A percentile compares a stretch with the other conserved stretches of the same genome.
These are phyloP conservation scores for Alternaria sp. DNA, from an alignment of 2,329 filamentous ascomycete species.

Conservation along the genomic window DNA sequence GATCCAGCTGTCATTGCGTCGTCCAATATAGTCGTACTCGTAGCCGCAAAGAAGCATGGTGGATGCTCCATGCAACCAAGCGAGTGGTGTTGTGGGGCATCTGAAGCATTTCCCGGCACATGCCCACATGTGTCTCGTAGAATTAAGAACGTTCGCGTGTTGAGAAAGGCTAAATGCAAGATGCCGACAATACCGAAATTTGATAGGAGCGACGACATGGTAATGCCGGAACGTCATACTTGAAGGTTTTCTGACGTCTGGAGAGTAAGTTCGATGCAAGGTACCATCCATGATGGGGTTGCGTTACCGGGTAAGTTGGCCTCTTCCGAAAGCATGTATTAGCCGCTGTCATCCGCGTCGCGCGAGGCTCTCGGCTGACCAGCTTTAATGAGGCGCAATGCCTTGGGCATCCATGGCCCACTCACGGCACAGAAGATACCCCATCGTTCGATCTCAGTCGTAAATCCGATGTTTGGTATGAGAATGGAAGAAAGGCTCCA, in stretches of 20 bases:
- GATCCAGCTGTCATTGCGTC: not conserved
- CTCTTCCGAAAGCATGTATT: not conserved
- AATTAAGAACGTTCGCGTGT: conserved; percentile 2
- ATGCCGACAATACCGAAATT: not conserved
- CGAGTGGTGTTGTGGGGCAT: conserved; percentile 31
- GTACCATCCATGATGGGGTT: conserved; percentile 1
- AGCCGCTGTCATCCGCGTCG: not conserved
- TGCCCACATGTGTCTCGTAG: conserved; percentile 15
- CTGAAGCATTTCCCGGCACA: not conserved
- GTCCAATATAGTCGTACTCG: not conserved
- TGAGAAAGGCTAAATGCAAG: conserved; percentile 20
- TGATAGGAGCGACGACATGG: not conserved
- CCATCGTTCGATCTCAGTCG: not conserved
- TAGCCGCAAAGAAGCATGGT: not conserved
- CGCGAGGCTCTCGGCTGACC: not conserved
- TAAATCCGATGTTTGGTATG: not conserved
- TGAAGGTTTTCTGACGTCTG: not conserved
- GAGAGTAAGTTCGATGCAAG: conserved; percentile 2
- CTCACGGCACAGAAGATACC: not conserved
- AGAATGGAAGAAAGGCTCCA: not conserved
- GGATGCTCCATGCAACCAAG: conserved; percentile 1
- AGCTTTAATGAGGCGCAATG: not conserved
- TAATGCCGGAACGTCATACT: not conserved
- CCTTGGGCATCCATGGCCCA: not conserved
- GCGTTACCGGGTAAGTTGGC: conserved; percentile 7